Conservation (phyloP, 306 rosid species). For the Vicia faba region DNA sequence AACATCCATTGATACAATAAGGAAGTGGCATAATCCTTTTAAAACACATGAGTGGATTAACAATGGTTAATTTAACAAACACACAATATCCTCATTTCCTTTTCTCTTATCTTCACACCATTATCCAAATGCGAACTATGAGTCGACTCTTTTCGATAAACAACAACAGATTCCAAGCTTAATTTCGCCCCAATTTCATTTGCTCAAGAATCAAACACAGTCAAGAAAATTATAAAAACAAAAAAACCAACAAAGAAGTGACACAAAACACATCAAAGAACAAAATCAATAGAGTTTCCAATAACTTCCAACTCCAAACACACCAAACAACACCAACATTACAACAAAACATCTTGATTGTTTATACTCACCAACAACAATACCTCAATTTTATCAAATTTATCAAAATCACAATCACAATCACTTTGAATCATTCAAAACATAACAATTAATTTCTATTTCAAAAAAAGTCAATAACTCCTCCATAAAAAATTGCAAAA, state of each 20-base stretch:
- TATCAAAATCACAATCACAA: constrained; percentile 41
- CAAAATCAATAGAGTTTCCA: constrained; percentile 42
- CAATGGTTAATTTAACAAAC: constrained; percentile 30
- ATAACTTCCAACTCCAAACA: constrained; percentile 41
- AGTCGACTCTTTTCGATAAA: constrained; percentile 39
- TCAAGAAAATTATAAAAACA: constrained; percentile 17
- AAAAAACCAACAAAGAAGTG: constrained; percentile 35
- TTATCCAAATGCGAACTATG: constrained; percentile 27
- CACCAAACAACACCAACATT: constrained; percentile 36
- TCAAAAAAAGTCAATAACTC: constrained; percentile 16
- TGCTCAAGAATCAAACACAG: constrained; percentile 38
- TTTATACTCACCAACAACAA: constrained; percentile 35
- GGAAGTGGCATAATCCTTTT: constrained; percentile 31
- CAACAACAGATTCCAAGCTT: constrained; percentile 34
- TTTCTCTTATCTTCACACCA: constrained; percentile 26
- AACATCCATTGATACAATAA: constrained; percentile 21
- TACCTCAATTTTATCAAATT: constrained; percentile 35
- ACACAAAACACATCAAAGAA: constrained; percentile 37
- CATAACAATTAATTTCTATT: background rate
- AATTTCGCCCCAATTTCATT: constrained; percentile 43
- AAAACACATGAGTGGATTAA: constrained; percentile 18
- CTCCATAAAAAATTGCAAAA: background rate
- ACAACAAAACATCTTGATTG: constrained; percentile 27
- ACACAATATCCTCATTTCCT: constrained; percentile 27
- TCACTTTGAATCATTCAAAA: constrained; percentile 16